Evolutionary conservation across 129 eudicot genomes (phyloP), one percentile per base, ranked within the genome.

Genomic region (sunflower (Helianthus annuus)): DNA sequence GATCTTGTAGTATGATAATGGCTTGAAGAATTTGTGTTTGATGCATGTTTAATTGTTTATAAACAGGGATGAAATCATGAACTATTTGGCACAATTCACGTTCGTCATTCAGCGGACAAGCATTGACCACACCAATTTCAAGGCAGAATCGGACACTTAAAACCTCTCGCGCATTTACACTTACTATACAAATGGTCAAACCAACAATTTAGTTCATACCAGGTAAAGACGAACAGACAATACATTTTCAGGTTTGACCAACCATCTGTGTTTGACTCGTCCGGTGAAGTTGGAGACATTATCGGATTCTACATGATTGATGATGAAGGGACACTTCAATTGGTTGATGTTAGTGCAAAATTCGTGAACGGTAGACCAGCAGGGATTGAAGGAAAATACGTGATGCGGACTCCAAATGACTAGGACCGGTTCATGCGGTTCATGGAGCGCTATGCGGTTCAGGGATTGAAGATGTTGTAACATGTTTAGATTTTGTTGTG

Each of bases 341-440:
- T 97, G 5, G 89, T 81, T 63, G 96, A 85, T 83, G 97, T 95
- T 0, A 95, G 80, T 59, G 97, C 99, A 4, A 86, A 74, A 61
- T 95, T 90, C 51, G 79, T 90, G n/a, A 91, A 95, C 52, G 97
- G 99, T 38, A 88, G 80, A 80, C 99, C 97, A 34, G 94, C 96
- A 15, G 94, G 89, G 17, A 83, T 95, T 19, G 99, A 95, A 72
- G 99, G 97, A 9, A 95, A 91, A 78, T 91, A 90, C 49, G 75
- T 90, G 39, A 95, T 95, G 97, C 85, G 97, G 32, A 86, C 91
- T 10, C 94, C 99, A 24, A 69, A 83, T 70, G 99, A 95, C 16
- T 95, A 97, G 99, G 96, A 91, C 84, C 49, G 97, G 82, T 95
- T 95, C 86, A 95, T 95, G 99, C 85, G 99, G 72, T 95, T 95